phyloP scores from a whole-genome alignment of 495 filamentous ascomycete genomes.

The Cudoniella acicularis region DNA sequence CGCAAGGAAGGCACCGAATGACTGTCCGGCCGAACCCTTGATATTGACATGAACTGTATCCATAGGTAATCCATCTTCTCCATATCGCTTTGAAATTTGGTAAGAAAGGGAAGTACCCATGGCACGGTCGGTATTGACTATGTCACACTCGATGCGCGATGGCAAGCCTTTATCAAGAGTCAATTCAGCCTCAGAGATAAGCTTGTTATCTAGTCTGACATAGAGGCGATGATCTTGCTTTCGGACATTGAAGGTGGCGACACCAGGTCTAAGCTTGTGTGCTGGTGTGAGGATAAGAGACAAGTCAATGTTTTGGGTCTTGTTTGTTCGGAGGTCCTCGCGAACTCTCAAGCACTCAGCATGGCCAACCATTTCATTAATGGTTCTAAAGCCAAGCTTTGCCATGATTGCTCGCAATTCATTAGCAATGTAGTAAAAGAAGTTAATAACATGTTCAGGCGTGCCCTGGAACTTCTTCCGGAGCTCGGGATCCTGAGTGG shows the following conservation, averaged over 20 bases:
- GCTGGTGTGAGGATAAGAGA: slow-evolving; percentile 95
- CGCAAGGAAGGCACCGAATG: slow-evolving; percentile 93
- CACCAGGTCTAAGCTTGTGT: slow-evolving; percentile 91
- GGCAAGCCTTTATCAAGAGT: slow-evolving; percentile 95
- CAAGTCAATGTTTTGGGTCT: slow-evolving; percentile 92
- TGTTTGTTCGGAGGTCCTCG: slow-evolving; percentile 82
- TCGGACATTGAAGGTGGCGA: slow-evolving; percentile 97
- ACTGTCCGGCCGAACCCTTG: slow-evolving; percentile 97
- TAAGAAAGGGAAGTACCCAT: slow-evolving; percentile 95
- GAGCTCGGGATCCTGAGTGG: slow-evolving; percentile 92
- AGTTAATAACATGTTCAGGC: slow-evolving; percentile 98
- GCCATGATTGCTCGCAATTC: slow-evolving; percentile 99
- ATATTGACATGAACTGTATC: slow-evolving; percentile 98
- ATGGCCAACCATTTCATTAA: slow-evolving; percentile 98
- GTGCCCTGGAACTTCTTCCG: slow-evolving; percentile 93
- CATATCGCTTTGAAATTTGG: slow-evolving; percentile 90
- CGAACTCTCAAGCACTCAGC: slow-evolving; percentile 84
- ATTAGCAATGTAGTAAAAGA: slow-evolving; percentile 99
- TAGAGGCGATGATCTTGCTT: slow-evolving; percentile 97
- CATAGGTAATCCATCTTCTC: slow-evolving; percentile 84
- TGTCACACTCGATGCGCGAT: slow-evolving; percentile 92
- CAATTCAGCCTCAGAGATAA: slow-evolving; percentile 95
- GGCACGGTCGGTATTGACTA: slow-evolving; percentile 96
- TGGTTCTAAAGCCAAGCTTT: slow-evolving; percentile 85
- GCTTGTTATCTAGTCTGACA: slow-evolving; percentile 94